phyloP scores from a whole-genome alignment of 352 stramenopile genomes.

The Achlya hypogyna region DNA sequence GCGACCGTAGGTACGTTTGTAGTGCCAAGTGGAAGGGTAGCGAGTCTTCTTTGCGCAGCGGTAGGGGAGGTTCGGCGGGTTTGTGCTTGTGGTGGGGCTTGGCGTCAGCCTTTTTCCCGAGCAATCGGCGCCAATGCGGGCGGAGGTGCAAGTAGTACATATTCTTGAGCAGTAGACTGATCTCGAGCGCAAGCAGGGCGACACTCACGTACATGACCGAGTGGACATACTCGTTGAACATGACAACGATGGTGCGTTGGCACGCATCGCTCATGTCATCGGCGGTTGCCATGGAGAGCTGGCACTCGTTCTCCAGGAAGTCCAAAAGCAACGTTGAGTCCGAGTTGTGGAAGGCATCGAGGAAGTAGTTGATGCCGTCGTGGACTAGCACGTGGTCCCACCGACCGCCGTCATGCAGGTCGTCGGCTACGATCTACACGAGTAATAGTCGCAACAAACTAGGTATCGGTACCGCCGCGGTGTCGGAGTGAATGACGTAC shows the following conservation, averaged over 20 bases:
- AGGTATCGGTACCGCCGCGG: not conserved
- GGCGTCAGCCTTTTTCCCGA: not conserved
- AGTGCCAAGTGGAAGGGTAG: slow-evolving; percentile 1
- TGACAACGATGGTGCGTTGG: not conserved
- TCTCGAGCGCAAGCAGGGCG: not conserved
- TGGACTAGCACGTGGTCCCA: slow-evolving; percentile 1
- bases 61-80: not conserved
- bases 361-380: not conserved
- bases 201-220: not conserved
- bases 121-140: not conserved
- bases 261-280: not conserved
- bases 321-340: not conserved
- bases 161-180: not conserved
- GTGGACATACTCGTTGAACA: not conserved
- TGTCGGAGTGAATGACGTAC: not conserved
- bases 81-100: not conserved
- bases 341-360: not conserved
- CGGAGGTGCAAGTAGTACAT: not conserved
- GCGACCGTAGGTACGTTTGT: slow-evolving; percentile 2
- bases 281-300: not conserved
- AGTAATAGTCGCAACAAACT: not conserved
- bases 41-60: not conserved
- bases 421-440: not conserved
- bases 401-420: not conserved
- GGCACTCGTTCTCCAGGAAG: slow-evolving; percentile 4